Evolutionary conservation across 1,139 yeast genomes (phyloP).

Genomic region (Casaregolazyma lundiana): DNA sequence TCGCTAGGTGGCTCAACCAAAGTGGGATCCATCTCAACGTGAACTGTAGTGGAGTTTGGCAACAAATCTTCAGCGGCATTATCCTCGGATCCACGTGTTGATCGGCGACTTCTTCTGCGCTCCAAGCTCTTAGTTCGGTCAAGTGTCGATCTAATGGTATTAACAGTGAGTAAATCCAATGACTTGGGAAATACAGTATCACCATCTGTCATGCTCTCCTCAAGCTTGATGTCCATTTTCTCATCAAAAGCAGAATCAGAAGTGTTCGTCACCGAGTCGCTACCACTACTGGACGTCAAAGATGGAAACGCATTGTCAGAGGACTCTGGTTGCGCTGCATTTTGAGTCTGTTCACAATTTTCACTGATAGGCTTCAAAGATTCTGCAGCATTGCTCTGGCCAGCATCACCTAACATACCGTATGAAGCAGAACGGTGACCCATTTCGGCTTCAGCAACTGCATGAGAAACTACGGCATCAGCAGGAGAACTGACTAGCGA

Average conservation of each 20-base stretch:
- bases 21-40: slow-evolving; percentile 19
- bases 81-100: slow-evolving; percentile 17
- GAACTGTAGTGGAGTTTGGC: slow-evolving; percentile 32
- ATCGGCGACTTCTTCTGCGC: slow-evolving; percentile 31
- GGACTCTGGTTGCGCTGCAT: neutral
- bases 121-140: slow-evolving; percentile 35
- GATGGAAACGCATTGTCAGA: slow-evolving; percentile 18
- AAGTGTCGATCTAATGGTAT: slow-evolving; percentile 33
- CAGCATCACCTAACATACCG: neutral
- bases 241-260: neutral
- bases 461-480: slow-evolving; percentile 23
- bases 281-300: slow-evolving; percentile 22
- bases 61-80: slow-evolving; percentile 24
- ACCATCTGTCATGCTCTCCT: slow-evolving; percentile 25
- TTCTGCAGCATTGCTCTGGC: neutral
- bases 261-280: slow-evolving; percentile 10
- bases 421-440: neutral
- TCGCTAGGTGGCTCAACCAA: slow-evolving; percentile 14
- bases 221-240: slow-evolving; percentile 17
- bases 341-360: neutral
- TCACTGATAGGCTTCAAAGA: neutral
- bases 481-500: slow-evolving; percentile 8
- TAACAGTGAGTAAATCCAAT: slow-evolving; percentile 33
- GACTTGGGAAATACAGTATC: slow-evolving; percentile 37
- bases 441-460: slow-evolving; percentile 26